Base-by-base conservation (phyloP, 345 rosid species). In the Citrus reticulata region DNA sequence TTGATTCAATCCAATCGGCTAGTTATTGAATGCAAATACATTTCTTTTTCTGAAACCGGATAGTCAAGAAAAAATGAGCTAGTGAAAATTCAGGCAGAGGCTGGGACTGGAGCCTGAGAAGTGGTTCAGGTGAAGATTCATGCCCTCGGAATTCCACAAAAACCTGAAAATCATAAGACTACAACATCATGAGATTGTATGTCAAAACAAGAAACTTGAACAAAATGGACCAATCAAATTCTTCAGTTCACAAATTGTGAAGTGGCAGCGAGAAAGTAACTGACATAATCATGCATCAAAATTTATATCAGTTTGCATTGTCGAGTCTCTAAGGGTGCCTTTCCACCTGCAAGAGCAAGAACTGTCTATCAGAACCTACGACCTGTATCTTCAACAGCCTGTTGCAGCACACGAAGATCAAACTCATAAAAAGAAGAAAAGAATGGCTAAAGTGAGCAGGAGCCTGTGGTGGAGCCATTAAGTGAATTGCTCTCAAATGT, bases 321-420 rank as follows among this genome's bases (percentile, higher is more conserved):
- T 32, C 81, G 83, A 76, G 93, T 94, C 92, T 92, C 85, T 14
- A 90, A 78, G 67, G 98, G 97, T 1, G 95, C 88, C 81, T 89
- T 95, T 67, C 97, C 98, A 73, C 97, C 98, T 72, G 98, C 98
- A 75, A 93, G 95, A 58, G 95, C 97, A 70, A 95, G 97, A 78
- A 95, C 77, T 39, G 97, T 92, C 82, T 93, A 89, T 30, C 95
- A 84, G 88, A 95, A 95, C 85, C 81, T 93, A 71, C 71, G 77
- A 37, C 97, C 97, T 7, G 93, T 91, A 79, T 91, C 93, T 82
- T 90, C 76, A 57, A 91, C 94, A 80, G 98, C 98, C 98, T 93
- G 91, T 71, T 70, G 70, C 59, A 78, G 71, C 58, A 75, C 29
- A 77, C 22, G 24, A 66, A 34, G 40, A 32, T 20, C 6, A 37